Base-by-base conservation (phyloP, 805 yeast species). In the Starmerella floricola region DNA sequence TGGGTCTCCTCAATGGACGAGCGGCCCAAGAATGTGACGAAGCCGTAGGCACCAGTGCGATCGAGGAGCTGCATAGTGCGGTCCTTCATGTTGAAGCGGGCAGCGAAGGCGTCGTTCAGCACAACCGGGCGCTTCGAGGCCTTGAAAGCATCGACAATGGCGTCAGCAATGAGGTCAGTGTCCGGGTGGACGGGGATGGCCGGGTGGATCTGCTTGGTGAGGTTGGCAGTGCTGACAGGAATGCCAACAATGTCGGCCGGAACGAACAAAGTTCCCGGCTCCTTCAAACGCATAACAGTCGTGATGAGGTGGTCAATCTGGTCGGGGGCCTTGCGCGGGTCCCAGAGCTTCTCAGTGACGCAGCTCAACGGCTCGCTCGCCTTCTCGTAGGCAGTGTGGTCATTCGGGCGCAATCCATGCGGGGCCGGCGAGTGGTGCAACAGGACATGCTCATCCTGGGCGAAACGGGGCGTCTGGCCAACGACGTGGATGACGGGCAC, bases 401-500 rank as follows among this genome's bases (percentile, higher is more conserved):
- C 76, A 13, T 88, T 82, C 11, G 62, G 61, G 17, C 66, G 58
- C 18, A 50, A 49, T 21, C 55, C 58, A 34, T 38, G 53, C 15
- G 53, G 57, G 8, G 68, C 65, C 3, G 60, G 54, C 5, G 62
- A 59, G 46, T 66, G 70, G 49, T 66, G 70, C 34, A 65, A 51
- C 48, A 59, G 45, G 46, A 55, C 46, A 37, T 55, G 53, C 37
- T 55, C 50, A 40, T 59, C 60, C 57, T 66, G 61, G 39, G 60
- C 52, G 42, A 63, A 57, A 37, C 66, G 59, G 31, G 65, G 58
- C 6, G 85, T 76, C 46, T 83, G 76, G 31, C 95, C 95, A 15
- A 86, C 94, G 50, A 86, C 77, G 61, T 84, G 94, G 44, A 85
- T 65, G 2, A 85, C 64, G 6, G 91, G 91, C 33, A 79, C 78